These are phyloP conservation scores for Ceratobasidium theobromae DNA, from an alignment of 1,284 basidiomycete genomes.

Conservation along the genomic window DNA sequence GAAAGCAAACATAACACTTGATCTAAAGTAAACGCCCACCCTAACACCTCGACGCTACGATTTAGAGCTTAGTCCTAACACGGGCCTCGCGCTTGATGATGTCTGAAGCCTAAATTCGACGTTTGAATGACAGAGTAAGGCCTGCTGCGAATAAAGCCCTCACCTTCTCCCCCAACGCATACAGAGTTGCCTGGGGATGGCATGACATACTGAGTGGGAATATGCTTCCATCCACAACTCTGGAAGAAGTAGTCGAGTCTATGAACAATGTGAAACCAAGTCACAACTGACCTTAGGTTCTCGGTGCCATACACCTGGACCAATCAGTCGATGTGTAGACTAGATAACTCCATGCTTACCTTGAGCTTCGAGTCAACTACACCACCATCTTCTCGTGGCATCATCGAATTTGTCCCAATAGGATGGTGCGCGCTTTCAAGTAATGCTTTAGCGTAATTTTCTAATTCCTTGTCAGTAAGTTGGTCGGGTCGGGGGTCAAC, in stretches of 20 bases:
- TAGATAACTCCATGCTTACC: neutral
- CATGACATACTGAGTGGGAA: constrained; percentile 26
- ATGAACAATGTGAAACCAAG: neutral
- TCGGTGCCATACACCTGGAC: constrained; percentile 30
- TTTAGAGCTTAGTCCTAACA: neutral
- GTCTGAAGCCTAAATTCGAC: neutral
- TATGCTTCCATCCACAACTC: neutral
- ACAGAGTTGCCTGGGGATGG: constrained; percentile 33
- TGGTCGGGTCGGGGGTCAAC: constrained; percentile 34
- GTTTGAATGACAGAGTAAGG: neutral
- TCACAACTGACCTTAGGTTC: constrained; percentile 27
- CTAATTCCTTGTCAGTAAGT: constrained; percentile 31
- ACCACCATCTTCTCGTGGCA: constrained; percentile 47
- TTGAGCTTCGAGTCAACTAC: constrained; percentile 45
- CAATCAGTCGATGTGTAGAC: neutral
- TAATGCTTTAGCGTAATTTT: constrained; percentile 29
- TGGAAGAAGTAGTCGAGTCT: neutral
- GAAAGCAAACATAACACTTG: neutral
- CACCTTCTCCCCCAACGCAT: constrained; percentile 36
- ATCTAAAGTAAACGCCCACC: no score
- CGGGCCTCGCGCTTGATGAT: neutral
- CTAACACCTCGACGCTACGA: neutral
- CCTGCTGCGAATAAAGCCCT: neutral
- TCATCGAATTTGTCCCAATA: constrained; percentile 46
- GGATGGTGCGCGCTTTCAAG: constrained; percentile 33